Conservation (phyloP, 2,329 filamentous ascomycete species). For the Plectosphaerella plurivora region DNA sequence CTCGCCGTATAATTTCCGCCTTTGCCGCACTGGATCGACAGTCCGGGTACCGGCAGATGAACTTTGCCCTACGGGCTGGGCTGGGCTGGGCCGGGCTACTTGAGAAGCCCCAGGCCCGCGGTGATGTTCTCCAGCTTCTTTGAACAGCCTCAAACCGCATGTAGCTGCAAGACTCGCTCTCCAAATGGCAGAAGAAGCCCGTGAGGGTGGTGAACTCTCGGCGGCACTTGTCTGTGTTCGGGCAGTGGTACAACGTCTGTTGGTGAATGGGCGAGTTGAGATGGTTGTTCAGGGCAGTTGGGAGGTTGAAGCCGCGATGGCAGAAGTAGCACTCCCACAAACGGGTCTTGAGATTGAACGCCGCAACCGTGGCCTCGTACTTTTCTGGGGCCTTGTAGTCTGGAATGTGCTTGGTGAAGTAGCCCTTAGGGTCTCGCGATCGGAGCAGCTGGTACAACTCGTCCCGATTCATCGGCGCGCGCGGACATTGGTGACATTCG, state of each 20-base stretch:
- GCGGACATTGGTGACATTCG: conserved; percentile 48
- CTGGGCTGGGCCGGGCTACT: no score
- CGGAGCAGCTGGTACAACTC: conserved; percentile 40
- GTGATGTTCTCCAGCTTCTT: not conserved
- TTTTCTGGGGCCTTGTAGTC: conserved; percentile 31
- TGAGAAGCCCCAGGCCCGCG: not conserved
- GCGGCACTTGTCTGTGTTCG: conserved; percentile 21
- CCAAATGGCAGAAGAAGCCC: conserved; percentile 34
- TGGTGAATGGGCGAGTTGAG: conserved; percentile 45
- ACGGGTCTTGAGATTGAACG: conserved; percentile 36
- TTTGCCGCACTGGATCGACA: no score
- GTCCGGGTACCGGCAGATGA: no score
- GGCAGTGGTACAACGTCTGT: conserved; percentile 33
- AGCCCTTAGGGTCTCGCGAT: conserved; percentile 37
- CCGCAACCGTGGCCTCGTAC: conserved; percentile 30
- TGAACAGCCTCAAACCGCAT: conserved; percentile 32
- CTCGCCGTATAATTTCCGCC: no score
- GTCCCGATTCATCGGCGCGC: conserved; percentile 42
- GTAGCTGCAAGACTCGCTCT: conserved; percentile 36
- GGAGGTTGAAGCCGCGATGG: conserved; percentile 30
- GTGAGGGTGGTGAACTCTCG: conserved; percentile 34
- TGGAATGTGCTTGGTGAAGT: conserved; percentile 49
- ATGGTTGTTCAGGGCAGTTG: conserved; percentile 42
- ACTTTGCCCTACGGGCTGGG: no score
- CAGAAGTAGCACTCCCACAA: conserved; percentile 53